Base-by-base conservation (phyloP, 1,284 basidiomycete genomes). In the Ceratobasidium sp. region DNA sequence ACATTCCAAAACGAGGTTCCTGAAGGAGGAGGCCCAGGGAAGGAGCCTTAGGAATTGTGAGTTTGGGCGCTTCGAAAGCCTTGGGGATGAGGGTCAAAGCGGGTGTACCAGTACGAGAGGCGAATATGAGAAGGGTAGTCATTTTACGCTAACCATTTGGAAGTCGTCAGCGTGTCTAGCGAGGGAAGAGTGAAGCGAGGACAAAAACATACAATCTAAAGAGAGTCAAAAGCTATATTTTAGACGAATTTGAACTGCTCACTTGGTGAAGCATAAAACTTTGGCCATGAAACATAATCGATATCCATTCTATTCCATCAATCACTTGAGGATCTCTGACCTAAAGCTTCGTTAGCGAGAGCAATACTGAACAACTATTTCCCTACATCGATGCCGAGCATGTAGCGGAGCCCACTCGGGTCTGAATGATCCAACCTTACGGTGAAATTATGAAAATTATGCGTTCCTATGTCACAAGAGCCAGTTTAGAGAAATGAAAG, bases 231-330 rank as follows among this genome's bases (percentile, higher is more conserved):
- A 39, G 44, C 73, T 18, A 60, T 7, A n/a, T 18, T 4, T 40
- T 61, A 26, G 26, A 55, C 2, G 2, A 10, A 46, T 2, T 7
- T 2, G 46, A 26, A 66, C 20, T 23, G 18, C 87, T 73, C 81
- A 93, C 93, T 87, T 99, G 97, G 85, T 99, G 97, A 78, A 99
- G 86, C 98, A 99, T 99, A 85, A 99, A 99, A 82, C 95, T 97
- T 85, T 99, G 98, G 0, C 97, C 98, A 83, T 99, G 96, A 83
- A 99, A 93, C 81, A 95, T 89, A 46, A 99, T 93, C 69, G 93
- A 94, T 69, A 99, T 92, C 97, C 97, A 99, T 84, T 99, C 97
- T 0, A 95, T 97, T 44, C 93, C 93, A 23, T 95, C 94, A 82
- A 97, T 93, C 3, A 97, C 92, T 4, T 90, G 90, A 39, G 95